Evolutionary conservation across 371 early-diverging fungal species (phyloP).

Genomic region (Capillidium heterosporum): DNA sequence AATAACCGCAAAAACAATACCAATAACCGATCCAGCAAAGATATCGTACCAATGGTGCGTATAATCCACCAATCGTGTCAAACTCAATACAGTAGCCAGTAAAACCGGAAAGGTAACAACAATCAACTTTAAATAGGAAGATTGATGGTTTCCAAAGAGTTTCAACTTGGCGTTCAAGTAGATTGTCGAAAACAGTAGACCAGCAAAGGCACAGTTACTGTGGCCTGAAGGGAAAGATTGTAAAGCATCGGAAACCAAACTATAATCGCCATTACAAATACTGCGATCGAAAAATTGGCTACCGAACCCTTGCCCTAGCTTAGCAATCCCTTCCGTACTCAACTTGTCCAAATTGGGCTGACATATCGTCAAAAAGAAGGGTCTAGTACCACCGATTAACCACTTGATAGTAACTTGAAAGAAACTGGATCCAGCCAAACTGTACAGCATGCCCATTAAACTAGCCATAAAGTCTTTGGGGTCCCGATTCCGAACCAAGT

Average conservation of each 20-base stretch:
- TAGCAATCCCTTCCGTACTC: not conserved
- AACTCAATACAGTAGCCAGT: not conserved
- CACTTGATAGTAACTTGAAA: constrained; percentile 3
- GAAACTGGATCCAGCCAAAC: not conserved
- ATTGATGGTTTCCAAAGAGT: not conserved
- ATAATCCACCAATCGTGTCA: not conserved
- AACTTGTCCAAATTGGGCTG: not conserved
- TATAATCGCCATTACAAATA: not conserved
- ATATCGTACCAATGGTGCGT: constrained; percentile 6
- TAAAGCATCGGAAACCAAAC: not conserved
- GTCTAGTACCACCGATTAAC: constrained; percentile 1
- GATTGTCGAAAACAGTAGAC: not conserved
- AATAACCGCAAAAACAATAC: not conserved
- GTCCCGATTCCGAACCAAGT: not conserved
- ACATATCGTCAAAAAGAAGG: not conserved
- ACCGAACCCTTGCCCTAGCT: not conserved
- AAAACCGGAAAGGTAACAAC: not conserved
- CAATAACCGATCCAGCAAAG: not conserved
- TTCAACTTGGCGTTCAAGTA: constrained; percentile 5
- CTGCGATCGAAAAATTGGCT: not conserved
- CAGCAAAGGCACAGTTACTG: not conserved
- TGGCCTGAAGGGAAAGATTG: constrained; percentile 1
- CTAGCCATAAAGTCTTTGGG: not conserved
- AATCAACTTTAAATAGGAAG: not conserved
- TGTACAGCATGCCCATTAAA: constrained; percentile 3